A percentile compares a stretch with the other conserved stretches of the same genome.
phyloP scores from a whole-genome alignment of 2,329 filamentous ascomycete genomes.

The Dichotomopilus funicola region DNA sequence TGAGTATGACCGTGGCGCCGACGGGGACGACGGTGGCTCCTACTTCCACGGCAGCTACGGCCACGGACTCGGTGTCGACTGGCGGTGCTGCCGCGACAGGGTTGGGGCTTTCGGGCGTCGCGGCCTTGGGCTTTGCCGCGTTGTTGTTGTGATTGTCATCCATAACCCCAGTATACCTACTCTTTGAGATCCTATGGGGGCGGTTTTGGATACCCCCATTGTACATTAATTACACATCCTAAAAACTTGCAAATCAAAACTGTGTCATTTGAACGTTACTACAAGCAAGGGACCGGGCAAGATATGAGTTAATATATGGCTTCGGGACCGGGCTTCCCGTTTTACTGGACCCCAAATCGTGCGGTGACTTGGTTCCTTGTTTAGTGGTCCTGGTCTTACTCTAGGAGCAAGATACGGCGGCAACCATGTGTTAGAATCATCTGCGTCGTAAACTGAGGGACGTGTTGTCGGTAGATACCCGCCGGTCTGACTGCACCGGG shows the following conservation, averaged over 20 bases:
- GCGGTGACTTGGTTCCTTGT: constrained; percentile 32
- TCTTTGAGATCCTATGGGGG: too few species aligned
- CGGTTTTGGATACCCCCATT: too few species aligned
- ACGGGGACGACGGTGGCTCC: neutral
- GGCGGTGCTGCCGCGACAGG: neutral
- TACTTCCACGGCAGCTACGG: too few species aligned
- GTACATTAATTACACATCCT: too few species aligned
- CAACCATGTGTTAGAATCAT: constrained; percentile 2
- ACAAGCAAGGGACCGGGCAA: too few species aligned
- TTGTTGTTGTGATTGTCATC: neutral
- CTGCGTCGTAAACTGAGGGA: constrained; percentile 22
- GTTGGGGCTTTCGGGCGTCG: neutral
- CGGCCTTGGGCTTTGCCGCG: neutral
- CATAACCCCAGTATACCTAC: too few species aligned
- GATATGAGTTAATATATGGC: too few species aligned
- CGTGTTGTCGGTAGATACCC: constrained; percentile 48
- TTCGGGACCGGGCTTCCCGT: constrained; percentile 30
- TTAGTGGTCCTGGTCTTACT: constrained; percentile 37
- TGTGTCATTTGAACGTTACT: too few species aligned
- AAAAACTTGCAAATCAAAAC: too few species aligned
- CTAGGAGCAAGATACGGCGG: constrained; percentile 30
- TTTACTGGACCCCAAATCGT: constrained; percentile 31
- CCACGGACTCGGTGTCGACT: neutral
- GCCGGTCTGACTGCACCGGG: constrained; percentile 48
- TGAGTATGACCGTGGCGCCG: neutral